Conservation (phyloP, 1,284 basidiomycete genomes). For the Psilocybe mexicana region DNA sequence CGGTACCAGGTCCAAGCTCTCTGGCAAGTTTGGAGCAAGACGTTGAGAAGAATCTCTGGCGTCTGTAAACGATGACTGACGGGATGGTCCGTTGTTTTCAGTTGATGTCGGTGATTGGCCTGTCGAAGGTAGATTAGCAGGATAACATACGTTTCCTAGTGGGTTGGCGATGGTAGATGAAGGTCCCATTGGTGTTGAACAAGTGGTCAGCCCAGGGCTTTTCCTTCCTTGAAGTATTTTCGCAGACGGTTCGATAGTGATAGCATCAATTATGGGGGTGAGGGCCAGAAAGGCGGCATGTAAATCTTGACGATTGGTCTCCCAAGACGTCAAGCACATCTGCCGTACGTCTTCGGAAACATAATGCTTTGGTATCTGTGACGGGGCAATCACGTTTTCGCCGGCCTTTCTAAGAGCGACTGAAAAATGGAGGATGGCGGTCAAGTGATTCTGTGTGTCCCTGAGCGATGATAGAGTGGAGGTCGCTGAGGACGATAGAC, state of each 20-base stretch:
- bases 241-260: neutral
- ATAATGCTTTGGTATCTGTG: neutral
- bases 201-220: too few relatives aligned
- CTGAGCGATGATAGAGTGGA: neutral
- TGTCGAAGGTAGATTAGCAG: too few relatives aligned
- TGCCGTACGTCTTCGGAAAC: neutral
- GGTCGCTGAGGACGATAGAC: neutral
- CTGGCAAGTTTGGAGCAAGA: too few relatives aligned
- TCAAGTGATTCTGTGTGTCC: slow-evolving; percentile 1
- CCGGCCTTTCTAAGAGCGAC: neutral
- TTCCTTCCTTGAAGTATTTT: neutral
- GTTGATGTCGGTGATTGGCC: too few relatives aligned
- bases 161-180: too few relatives aligned
- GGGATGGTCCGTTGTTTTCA: too few relatives aligned
- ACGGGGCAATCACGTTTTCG: neutral
- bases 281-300: neutral
- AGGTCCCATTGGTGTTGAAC: too few relatives aligned
- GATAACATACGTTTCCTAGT: too few relatives aligned
- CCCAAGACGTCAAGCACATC: neutral
- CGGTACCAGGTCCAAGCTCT: neutral
- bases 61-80: too few relatives aligned
- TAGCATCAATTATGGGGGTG: neutral
- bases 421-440: neutral
- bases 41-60: too few relatives aligned
- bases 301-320: neutral